These are phyloP conservation scores for Ascochyta clinopodiicola DNA, from an alignment of 2,329 filamentous ascomycete species.

Conservation along the genomic window DNA sequence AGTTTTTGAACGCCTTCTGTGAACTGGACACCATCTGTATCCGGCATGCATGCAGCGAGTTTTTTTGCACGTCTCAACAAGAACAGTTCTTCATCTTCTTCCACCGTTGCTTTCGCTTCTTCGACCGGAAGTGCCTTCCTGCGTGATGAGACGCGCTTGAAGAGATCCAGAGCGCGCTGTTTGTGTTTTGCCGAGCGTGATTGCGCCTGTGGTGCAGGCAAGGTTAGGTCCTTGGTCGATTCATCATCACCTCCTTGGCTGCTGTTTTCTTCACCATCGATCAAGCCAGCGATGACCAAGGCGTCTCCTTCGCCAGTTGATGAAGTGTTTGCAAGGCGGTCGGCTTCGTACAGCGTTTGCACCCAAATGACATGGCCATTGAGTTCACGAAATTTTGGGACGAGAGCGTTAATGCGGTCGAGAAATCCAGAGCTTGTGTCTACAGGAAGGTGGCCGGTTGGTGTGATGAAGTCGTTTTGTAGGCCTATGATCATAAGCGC, in stretches of 20 bases:
- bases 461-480: conserved; percentile 85
- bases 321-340: conserved; percentile 62
- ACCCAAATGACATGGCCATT: conserved; percentile 83
- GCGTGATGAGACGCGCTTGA: conserved; percentile 46
- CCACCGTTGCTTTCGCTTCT: conserved; percentile 34
- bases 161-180: conserved; percentile 45
- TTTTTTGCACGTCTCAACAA: conserved; percentile 48
- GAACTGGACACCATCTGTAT: conserved; percentile 58
- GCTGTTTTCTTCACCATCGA: conserved; percentile 44
- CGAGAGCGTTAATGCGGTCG: conserved; percentile 69
- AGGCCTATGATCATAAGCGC: conserved; percentile 85
- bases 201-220: conserved; percentile 32
- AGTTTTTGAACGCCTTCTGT: conserved; percentile 57
- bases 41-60: conserved; percentile 51
- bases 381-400: conserved; percentile 72
- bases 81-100: conserved; percentile 57
- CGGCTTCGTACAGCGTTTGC: conserved; percentile 73
- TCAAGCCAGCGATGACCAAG: conserved; percentile 50
- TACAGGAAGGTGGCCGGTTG: conserved; percentile 72
- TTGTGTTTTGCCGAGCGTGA: conserved; percentile 46
- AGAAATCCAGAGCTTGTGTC: conserved; percentile 69
- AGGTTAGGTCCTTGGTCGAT: conserved; percentile 30
- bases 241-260: conserved; percentile 46
- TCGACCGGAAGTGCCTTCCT: conserved; percentile 37
- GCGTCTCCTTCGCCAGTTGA: conserved; percentile 56